phyloP scores from a whole-genome alignment of 164 flowering plant genomes.

The Annona cherimola region DNA sequence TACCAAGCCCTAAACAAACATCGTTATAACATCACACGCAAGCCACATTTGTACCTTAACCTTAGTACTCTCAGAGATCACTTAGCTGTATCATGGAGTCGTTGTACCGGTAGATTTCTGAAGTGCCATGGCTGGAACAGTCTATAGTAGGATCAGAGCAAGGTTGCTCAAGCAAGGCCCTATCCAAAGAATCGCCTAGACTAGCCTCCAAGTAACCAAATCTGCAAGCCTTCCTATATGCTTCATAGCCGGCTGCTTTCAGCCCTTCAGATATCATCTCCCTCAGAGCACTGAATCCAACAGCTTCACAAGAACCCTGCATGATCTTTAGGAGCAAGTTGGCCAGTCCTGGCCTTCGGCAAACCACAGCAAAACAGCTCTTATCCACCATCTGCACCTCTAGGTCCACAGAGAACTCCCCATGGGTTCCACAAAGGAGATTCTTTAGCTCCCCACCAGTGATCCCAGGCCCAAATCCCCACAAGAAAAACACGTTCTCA shows the following conservation, averaged over 20 bases:
- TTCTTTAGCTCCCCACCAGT: slow-evolving; percentile 46
- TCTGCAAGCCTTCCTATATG: slow-evolving; percentile 48
- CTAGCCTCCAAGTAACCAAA: slow-evolving; percentile 49
- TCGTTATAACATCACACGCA: too few species aligned
- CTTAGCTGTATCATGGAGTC: slow-evolving; percentile 47
- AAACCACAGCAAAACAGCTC: slow-evolving; percentile 66
- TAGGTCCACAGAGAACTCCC: slow-evolving; percentile 50
- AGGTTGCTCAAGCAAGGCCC: slow-evolving; percentile 24
- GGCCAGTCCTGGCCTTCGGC: slow-evolving; percentile 48
- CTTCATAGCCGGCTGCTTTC: slow-evolving; percentile 51
- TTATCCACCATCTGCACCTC: slow-evolving; percentile 60
- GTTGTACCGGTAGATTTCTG: slow-evolving; percentile 36
- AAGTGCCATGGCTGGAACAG: slow-evolving; percentile 12
- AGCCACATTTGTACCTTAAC: too few species aligned
- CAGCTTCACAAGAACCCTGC: slow-evolving; percentile 23
- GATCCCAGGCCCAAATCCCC: slow-evolving; percentile 59
- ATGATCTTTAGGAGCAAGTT: slow-evolving; percentile 38
- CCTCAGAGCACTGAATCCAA: slow-evolving; percentile 28
- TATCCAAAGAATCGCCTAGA: slow-evolving; percentile 62
- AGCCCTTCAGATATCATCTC: slow-evolving; percentile 61
- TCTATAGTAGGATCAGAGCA: slow-evolving; percentile 7
- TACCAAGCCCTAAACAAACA: too few species aligned
- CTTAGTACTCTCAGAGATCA: slow-evolving; percentile 38
- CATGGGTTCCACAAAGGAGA: slow-evolving; percentile 40
- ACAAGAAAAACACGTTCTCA: slow-evolving; percentile 55